A percentile compares a stretch with the other conserved stretches of the same genome.
These are phyloP conservation scores for Peziza echinospora DNA, from an alignment of 495 filamentous ascomycete genomes.

Conservation along the genomic window DNA sequence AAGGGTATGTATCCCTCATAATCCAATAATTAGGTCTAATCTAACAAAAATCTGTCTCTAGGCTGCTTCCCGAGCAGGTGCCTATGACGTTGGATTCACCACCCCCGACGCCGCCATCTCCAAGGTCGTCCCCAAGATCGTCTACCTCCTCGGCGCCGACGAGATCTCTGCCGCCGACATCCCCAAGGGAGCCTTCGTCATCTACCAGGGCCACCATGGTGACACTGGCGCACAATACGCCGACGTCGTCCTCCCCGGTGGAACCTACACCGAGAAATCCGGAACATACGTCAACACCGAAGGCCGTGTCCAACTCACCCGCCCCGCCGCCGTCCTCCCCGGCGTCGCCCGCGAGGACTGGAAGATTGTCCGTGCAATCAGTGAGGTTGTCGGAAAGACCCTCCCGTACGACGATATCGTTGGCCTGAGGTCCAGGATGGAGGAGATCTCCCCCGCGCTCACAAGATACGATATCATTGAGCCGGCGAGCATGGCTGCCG, in stretches of 20 bases:
- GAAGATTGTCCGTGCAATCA: slow-evolving; percentile 87
- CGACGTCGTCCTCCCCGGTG: slow-evolving; percentile 81
- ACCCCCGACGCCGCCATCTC: slow-evolving; percentile 57
- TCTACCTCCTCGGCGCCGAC: slow-evolving; percentile 93
- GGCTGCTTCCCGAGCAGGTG: slow-evolving; percentile 70
- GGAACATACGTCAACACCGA: slow-evolving; percentile 96
- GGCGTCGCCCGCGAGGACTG: slow-evolving; percentile 88
- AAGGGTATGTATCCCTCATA: slow-evolving; percentile 25
- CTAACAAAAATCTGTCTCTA: no score
- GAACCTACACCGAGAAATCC: slow-evolving; percentile 93
- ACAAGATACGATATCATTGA: slow-evolving; percentile 81
- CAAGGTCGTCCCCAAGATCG: slow-evolving; percentile 66
- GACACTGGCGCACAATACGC: slow-evolving; percentile 81
- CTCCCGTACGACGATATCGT: slow-evolving; percentile 87
- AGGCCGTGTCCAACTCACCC: slow-evolving; percentile 78
- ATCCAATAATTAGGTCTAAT: not conserved
- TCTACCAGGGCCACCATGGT: slow-evolving; percentile 97
- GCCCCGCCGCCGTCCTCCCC: slow-evolving; percentile 62
- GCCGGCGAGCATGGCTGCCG: slow-evolving; percentile 44
- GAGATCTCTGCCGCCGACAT: slow-evolving; percentile 62
- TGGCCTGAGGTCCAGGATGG: slow-evolving; percentile 72
- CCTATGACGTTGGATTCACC: slow-evolving; percentile 88
- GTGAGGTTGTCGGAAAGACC: slow-evolving; percentile 70
- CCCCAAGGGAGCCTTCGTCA: slow-evolving; percentile 81
- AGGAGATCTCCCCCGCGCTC: slow-evolving; percentile 74